phyloP scores from a whole-genome alignment of 805 yeast species.

The Cyberlindnera amylophila region DNA sequence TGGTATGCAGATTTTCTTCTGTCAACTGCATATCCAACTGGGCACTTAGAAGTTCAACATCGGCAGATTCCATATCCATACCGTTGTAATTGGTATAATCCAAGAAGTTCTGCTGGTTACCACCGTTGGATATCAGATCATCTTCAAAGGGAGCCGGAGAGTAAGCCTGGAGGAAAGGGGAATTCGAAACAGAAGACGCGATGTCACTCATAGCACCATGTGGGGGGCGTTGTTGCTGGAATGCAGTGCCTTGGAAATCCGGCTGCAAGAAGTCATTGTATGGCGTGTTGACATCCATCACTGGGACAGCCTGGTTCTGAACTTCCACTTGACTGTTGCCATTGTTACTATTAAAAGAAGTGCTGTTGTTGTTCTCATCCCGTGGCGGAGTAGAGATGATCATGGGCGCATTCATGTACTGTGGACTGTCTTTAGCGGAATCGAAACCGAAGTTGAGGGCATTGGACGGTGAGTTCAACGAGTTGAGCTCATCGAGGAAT shows the following conservation, averaged over 20 bases:
- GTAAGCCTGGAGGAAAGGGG: slow-evolving; percentile 20
- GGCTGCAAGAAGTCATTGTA: slow-evolving; percentile 11
- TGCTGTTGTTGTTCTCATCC: slow-evolving; percentile 2
- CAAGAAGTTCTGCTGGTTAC: not conserved
- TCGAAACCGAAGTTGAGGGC: slow-evolving; percentile 1
- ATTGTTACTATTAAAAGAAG: not conserved
- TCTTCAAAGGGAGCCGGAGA: slow-evolving; percentile 21
- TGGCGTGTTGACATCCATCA: not conserved
- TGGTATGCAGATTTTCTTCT: slow-evolving; percentile 19
- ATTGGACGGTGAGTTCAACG: slow-evolving; percentile 14
- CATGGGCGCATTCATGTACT: slow-evolving; percentile 9
- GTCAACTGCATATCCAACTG: slow-evolving; percentile 17
- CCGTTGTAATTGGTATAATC: not conserved
- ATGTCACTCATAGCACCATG: slow-evolving; percentile 20
- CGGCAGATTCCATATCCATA: not conserved
- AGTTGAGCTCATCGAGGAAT: slow-evolving; percentile 20
- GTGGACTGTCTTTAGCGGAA: slow-evolving; percentile 2
- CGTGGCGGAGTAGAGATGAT: slow-evolving; percentile 20
- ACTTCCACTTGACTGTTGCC: not conserved
- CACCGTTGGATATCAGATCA: slow-evolving; percentile 9
- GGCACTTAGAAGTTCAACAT: slow-evolving; percentile 11
- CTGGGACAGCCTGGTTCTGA: not conserved
- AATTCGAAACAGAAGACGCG: slow-evolving; percentile 22
- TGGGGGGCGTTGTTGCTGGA: slow-evolving; percentile 17
- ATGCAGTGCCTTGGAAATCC: slow-evolving; percentile 16